Evolutionary conservation across 176 grass and related monocot genomes (phyloP).

Genomic region (Musa itinerans): DNA sequence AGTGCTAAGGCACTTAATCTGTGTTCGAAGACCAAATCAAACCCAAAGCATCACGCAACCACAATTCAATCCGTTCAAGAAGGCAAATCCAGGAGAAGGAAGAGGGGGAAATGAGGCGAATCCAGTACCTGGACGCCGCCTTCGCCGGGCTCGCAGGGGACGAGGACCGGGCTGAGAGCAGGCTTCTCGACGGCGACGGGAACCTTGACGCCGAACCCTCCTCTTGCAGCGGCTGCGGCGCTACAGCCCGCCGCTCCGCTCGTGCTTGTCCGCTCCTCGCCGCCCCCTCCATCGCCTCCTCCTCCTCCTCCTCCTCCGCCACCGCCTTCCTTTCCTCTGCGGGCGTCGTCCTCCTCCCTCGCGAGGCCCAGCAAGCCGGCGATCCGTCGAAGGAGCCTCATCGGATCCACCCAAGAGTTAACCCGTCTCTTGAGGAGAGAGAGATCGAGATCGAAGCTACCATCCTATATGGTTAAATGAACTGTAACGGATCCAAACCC

Average conservation of each 20-base stretch:
- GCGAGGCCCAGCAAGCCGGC: not conserved
- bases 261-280: not conserved
- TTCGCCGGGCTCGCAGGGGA: slow-evolving; percentile 10
- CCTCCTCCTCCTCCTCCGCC: not conserved
- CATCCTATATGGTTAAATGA: no score
- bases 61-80: not conserved
- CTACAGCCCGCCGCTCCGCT: not conserved
- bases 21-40: no score
- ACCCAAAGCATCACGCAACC: no score
- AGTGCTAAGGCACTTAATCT: no score
- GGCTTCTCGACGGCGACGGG: slow-evolving; percentile 10
- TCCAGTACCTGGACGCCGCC: slow-evolving; percentile 12
- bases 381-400: not conserved
- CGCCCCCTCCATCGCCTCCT: not conserved
- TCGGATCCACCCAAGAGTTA: not conserved
- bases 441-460: not conserved
- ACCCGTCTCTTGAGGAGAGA: not conserved
- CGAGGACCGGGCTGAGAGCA: not conserved
- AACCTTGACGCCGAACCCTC: slow-evolving; percentile 11
- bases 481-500: no score
- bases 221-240: not conserved
- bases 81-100: not conserved
- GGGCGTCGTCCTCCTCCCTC: not conserved
- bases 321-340: not conserved
- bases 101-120: not conserved